phyloP scores from a whole-genome alignment of 2,329 filamentous ascomycete genomes.

The Grosmannia clavigera region DNA sequence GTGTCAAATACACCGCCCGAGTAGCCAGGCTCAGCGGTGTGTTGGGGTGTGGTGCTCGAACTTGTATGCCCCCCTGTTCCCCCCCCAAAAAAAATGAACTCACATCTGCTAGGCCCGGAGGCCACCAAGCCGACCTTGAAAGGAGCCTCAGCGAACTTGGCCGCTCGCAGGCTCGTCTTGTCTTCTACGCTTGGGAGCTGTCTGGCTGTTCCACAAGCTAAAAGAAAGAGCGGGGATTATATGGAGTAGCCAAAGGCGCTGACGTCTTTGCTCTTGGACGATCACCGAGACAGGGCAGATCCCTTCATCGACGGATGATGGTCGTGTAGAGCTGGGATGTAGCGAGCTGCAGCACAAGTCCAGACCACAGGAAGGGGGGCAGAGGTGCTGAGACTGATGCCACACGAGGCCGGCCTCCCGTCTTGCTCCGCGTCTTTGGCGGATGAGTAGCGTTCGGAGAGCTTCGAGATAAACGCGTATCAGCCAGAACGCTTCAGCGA shows the following conservation, averaged over 20 bases:
- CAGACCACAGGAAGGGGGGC: not conserved
- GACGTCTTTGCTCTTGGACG: not conserved
- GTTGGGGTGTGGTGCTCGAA: not conserved
- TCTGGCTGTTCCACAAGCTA: not conserved
- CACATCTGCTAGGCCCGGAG: conserved; percentile 11
- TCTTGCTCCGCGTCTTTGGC: not conserved
- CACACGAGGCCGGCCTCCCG: not conserved
- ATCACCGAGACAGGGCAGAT: not conserved
- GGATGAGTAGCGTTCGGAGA: not conserved
- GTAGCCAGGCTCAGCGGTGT: not conserved
- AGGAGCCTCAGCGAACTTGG: not conserved
- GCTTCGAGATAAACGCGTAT: not conserved
- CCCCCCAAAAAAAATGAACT: not conserved
- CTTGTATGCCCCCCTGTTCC: not conserved
- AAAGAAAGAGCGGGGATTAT: not conserved
- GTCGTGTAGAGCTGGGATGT: not conserved
- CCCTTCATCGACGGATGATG: not conserved
- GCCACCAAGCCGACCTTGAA: conserved; percentile 8
- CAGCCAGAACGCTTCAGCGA: not conserved
- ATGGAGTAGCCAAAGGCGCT: not conserved
- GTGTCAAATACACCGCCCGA: not conserved
- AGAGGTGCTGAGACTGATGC: not conserved
- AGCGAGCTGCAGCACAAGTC: not conserved
- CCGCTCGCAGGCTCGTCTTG: not conserved
- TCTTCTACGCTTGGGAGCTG: not conserved